A percentile compares a stretch with the other conserved stretches of the same genome.
These are phyloP conservation scores for Hypholoma sublateritium DNA, from an alignment of 768 basidiomycete genomes.

Conservation along the genomic window DNA sequence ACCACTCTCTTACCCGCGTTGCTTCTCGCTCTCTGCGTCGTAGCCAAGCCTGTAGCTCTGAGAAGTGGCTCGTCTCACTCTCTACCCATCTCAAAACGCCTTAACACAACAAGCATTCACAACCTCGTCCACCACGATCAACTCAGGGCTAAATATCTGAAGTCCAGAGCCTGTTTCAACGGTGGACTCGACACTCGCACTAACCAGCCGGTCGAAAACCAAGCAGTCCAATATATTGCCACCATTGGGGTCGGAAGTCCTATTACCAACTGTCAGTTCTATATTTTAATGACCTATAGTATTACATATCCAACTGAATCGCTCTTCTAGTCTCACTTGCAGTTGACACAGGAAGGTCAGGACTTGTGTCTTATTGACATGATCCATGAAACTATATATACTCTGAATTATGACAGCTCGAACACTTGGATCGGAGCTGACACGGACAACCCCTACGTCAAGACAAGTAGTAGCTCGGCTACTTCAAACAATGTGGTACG, in stretches of 20 bases:
- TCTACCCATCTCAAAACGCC: constrained; percentile 10
- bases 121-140: constrained; percentile 16
- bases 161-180: background rate
- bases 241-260: constrained; percentile 52
- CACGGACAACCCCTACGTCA: constrained; percentile 32
- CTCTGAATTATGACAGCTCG: constrained; percentile 37
- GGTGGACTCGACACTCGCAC: constrained; percentile 31
- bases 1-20: too few relatives aligned
- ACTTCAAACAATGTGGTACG: constrained; percentile 47
- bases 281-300: background rate
- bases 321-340: background rate
- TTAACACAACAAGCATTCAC: constrained; percentile 17
- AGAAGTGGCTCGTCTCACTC: constrained; percentile 1
- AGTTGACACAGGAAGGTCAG: constrained; percentile 54
- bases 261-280: constrained; percentile 44
- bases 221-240: constrained; percentile 41
- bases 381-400: constrained; percentile 8
- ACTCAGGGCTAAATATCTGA: constrained; percentile 12
- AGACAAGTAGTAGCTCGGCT: constrained; percentile 46
- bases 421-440: constrained; percentile 69
- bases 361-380: background rate
- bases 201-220: constrained; percentile 17
- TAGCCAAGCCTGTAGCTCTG: background rate
- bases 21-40: background rate
- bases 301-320: too few relatives aligned